phyloP scores from a whole-genome alignment of 768 basidiomycete genomes.

The Xerocomus spinulosus region DNA sequence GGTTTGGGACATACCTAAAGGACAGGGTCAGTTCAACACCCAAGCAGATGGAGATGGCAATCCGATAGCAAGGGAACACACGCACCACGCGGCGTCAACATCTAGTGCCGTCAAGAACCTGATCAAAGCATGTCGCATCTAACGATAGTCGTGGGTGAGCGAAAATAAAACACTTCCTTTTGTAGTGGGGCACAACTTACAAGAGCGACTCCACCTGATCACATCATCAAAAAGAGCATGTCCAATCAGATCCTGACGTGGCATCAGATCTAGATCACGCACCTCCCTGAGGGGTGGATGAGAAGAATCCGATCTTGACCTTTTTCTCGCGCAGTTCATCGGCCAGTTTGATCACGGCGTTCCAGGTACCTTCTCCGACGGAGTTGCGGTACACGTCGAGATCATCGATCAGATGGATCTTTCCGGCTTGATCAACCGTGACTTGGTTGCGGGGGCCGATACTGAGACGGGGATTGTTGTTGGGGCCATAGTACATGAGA shows the following conservation, averaged over 20 bases:
- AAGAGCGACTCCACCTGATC: constrained; percentile 84
- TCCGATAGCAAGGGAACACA: constrained; percentile 13
- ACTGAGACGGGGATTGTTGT: constrained; percentile 76
- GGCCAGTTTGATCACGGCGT: constrained; percentile 73
- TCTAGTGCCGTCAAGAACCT: constrained; percentile 77
- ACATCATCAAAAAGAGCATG: constrained; percentile 11
- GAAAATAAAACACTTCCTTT: constrained; percentile 3
- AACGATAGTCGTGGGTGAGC: constrained; percentile 17
- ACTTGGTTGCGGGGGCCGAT: constrained; percentile 86
- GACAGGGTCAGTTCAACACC: constrained; percentile 8
- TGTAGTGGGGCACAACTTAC: constrained; percentile 45
- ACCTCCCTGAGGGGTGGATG: constrained; percentile 93
- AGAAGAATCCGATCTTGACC: constrained; percentile 90
- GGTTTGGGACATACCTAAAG: constrained; percentile 80
- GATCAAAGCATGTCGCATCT: constrained; percentile 94
- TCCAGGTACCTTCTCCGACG: constrained; percentile 74
- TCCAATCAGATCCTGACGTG: constrained; percentile 21
- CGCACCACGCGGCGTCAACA: constrained; percentile 79
- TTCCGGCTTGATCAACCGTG: constrained; percentile 79
- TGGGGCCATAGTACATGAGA: constrained; percentile 77
- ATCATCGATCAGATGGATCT: constrained; percentile 82
- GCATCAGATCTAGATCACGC: constrained; percentile 22
- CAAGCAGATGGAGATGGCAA: neutral
- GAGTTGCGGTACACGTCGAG: constrained; percentile 72
- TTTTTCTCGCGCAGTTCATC: constrained; percentile 84